A percentile compares a stretch with the other conserved stretches of the same genome.
These are phyloP conservation scores for Malus fusca DNA, from an alignment of 306 rosid genomes.

Conservation along the genomic window DNA sequence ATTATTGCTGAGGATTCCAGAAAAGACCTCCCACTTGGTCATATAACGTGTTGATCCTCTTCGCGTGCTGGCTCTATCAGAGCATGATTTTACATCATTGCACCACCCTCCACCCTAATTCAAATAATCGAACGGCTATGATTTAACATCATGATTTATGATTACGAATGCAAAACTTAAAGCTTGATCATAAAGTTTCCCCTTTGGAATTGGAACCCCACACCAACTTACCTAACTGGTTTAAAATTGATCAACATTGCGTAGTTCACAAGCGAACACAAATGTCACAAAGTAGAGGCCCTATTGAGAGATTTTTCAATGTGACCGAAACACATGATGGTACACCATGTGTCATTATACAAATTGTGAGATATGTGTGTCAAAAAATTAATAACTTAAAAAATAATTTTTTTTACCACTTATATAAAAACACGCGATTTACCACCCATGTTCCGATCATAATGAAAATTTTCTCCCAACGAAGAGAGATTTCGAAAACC, in stretches of 20 bases:
- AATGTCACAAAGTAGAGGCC: background rate
- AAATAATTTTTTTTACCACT: too few species aligned
- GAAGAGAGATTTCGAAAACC: accelerated
- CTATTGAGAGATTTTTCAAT: too few species aligned
- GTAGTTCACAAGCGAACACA: background rate
- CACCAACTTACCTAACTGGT: constrained; percentile 24
- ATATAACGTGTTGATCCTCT: constrained; percentile 78
- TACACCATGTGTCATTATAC: too few species aligned
- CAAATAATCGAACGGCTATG: background rate
- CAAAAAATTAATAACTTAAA: too few species aligned
- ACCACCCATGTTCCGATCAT: too few species aligned
- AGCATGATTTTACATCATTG: constrained; percentile 66
- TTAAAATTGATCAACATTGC: background rate
- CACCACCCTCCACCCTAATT: constrained; percentile 94
- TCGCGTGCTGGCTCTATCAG: constrained; percentile 60
- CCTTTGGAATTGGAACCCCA: background rate
- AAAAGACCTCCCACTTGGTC: constrained; percentile 57
- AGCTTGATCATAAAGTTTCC: background rate
- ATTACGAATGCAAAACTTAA: background rate
- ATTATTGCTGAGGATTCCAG: constrained; percentile 69
- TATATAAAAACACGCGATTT: too few species aligned
- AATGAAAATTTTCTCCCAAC: too few species aligned
- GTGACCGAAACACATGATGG: too few species aligned
- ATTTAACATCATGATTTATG: background rate
- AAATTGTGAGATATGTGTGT: too few species aligned